phyloP scores from a whole-genome alignment of 768 basidiomycete species.

The Tricholoma sp. region DNA sequence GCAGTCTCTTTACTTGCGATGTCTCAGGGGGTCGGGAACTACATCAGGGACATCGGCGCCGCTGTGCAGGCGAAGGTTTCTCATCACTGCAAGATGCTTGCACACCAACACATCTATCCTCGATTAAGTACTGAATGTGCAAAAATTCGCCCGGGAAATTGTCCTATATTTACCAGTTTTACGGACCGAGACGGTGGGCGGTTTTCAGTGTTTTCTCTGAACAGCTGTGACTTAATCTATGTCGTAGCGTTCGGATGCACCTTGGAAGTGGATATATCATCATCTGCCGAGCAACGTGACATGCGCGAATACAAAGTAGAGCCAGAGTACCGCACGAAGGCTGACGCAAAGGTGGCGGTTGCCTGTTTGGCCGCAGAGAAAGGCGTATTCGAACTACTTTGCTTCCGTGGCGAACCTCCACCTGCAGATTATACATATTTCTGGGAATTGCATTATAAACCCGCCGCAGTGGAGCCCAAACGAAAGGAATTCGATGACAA shows the following conservation, averaged over 20 bases:
- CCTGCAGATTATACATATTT: slow-evolving; percentile 39
- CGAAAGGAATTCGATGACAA: slow-evolving; percentile 28
- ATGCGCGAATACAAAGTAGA: slow-evolving; percentile 41
- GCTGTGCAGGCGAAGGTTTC: slow-evolving; percentile 43
- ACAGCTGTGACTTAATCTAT: not conserved
- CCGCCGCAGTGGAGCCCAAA: slow-evolving; percentile 21
- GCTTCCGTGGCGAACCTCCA: slow-evolving; percentile 41
- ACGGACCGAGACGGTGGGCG: slow-evolving; percentile 48
- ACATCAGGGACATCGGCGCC: slow-evolving; percentile 42
- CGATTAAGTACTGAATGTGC: slow-evolving; percentile 39
- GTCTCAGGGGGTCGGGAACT: slow-evolving; percentile 53
- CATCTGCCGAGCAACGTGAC: slow-evolving; percentile 26
- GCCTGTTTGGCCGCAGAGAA: slow-evolving; percentile 45
- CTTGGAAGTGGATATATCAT: slow-evolving; percentile 37
- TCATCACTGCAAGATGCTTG: slow-evolving; percentile 37
- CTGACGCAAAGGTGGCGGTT: slow-evolving; percentile 59
- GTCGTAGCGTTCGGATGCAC: slow-evolving; percentile 50
- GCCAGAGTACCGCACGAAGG: slow-evolving; percentile 48
- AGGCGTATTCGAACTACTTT: slow-evolving; percentile 56
- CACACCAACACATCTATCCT: slow-evolving; percentile 41
- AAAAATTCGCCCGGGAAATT: slow-evolving; percentile 34
- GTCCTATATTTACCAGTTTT: slow-evolving; percentile 35
- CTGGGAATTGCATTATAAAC: slow-evolving; percentile 28
- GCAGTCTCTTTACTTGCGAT: slow-evolving; percentile 65
- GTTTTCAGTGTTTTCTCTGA: not conserved